A percentile compares a stretch with the other conserved stretches of the same genome.
Evolutionary conservation across 1,139 yeast species (phyloP).

Genomic region (Magnusiomyces magnusii): DNA sequence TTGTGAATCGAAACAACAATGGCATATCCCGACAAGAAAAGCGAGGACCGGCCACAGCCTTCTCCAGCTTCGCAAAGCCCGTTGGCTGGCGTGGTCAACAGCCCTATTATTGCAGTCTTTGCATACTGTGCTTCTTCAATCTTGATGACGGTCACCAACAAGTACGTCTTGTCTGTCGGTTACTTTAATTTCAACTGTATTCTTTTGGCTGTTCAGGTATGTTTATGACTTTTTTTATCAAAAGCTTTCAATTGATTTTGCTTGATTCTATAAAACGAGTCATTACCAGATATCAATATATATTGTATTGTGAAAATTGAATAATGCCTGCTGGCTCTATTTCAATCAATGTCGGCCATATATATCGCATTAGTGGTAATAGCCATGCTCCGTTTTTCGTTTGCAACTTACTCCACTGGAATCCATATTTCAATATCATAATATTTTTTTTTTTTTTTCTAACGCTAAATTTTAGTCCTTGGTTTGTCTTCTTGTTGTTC

Average conservation of each 20-base stretch:
- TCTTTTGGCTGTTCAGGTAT: constrained; percentile 45
- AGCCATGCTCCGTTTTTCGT: too few species aligned
- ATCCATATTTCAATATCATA: not conserved
- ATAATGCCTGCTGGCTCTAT: too few species aligned
- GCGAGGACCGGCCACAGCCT: constrained; percentile 14
- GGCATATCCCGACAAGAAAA: constrained; percentile 15
- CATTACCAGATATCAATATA: too few species aligned
- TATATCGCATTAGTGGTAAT: too few species aligned
- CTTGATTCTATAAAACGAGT: too few species aligned
- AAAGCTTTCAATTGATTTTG: not conserved
- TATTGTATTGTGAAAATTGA: too few species aligned
- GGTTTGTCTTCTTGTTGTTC: constrained; percentile 72
- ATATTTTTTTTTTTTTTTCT: constrained; percentile 23
- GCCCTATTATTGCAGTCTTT: constrained; percentile 78
- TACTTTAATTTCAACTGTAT: constrained; percentile 87
- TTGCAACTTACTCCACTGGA: too few species aligned
- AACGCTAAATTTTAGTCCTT: constrained; percentile 46
- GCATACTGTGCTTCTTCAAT: constrained; percentile 90
- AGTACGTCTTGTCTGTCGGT: constrained; percentile 78
- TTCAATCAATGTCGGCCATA: too few species aligned
- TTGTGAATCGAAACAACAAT: not conserved
- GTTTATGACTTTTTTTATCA: not conserved
- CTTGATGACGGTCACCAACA: constrained; percentile 96
- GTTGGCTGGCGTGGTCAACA: constrained; percentile 40
- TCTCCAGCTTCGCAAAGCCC: constrained; percentile 1